Evolutionary conservation across 208 protist genomes (phyloP).

Genomic region (Wallacemonas sp.): DNA sequence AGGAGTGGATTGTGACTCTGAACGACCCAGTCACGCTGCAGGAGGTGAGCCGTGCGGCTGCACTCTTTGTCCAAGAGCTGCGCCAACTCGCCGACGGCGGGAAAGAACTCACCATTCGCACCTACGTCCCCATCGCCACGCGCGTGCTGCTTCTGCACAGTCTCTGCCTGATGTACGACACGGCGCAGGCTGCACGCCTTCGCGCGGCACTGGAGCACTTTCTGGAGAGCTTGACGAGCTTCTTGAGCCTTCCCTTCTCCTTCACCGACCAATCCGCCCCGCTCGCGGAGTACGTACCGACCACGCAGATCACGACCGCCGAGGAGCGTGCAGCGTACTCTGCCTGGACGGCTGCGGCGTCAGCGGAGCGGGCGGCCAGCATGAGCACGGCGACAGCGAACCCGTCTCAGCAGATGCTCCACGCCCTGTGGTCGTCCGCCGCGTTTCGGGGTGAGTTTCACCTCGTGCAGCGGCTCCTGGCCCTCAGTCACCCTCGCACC

Average conservation of each 20-base stretch:
- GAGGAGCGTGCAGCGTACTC: slow-evolving; percentile 68
- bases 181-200: slow-evolving; percentile 11
- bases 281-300: slow-evolving; percentile 44
- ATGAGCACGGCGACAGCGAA: slow-evolving; percentile 16
- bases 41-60: slow-evolving; percentile 22
- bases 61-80: slow-evolving; percentile 27
- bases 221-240: slow-evolving; percentile 53
- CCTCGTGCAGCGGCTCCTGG: slow-evolving; percentile 58
- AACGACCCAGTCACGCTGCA: slow-evolving; percentile 24
- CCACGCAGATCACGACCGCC: slow-evolving; percentile 66
- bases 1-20: slow-evolving; percentile 8
- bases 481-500: slow-evolving; percentile 20
- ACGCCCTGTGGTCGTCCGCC: slow-evolving; percentile 50
- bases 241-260: slow-evolving; percentile 75
- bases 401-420: slow-evolving; percentile 8
- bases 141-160: slow-evolving; percentile 32
- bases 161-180: neutral
- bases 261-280: slow-evolving; percentile 38
- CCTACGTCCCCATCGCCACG: slow-evolving; percentile 70
- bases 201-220: slow-evolving; percentile 38
- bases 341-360: slow-evolving; percentile 25
- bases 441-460: slow-evolving; percentile 78
- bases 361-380: slow-evolving; percentile 7
- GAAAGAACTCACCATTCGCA: slow-evolving; percentile 28
- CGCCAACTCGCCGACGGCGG: slow-evolving; percentile 22